Evolutionary conservation across 306 rosid species (phyloP), one percentile per base, ranked within the genome.

Genomic region (Medicago truncatula): DNA sequence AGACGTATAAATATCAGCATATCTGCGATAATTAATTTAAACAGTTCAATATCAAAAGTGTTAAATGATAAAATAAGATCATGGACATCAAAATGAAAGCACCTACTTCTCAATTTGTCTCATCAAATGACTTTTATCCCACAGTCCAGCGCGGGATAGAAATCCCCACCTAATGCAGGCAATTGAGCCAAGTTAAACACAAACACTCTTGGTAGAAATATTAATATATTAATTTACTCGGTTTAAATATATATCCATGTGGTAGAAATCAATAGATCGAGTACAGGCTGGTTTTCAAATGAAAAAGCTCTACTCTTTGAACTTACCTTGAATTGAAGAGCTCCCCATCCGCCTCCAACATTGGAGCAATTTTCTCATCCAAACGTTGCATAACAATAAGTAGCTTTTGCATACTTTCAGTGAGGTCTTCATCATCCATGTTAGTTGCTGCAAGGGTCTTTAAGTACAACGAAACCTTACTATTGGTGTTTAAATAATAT

Each of bases 41-140:
- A 31, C 53, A 28, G 58, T 21, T 74, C 17, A 71, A 70, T 41
- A 53, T 66, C 40, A 39, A 43, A 61, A 70, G 75, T 47, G 66
- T 5, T 21, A 9, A 59, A 49, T 20, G 47, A 21, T 69, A 77
- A 39, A 23, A 34, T 6, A 60, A 77, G 21, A 78, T 53, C 34
- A 58, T 67, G 20, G 49, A 47, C 54, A 73, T 76, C 56, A 73
- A 75, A 28, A 76, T 6, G 77, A 41, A 75, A 76, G 54, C 46
- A 65, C 97, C 36, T 92, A 95, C 98, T 95, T 95, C 84, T 95
- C 98, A 59, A 95, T 89, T 83, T 95, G 98, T 83, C 96, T 92
- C 98, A 95, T 95, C 86, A 95, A 75, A 83, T 95, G 98, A 81
- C 98, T 95, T 85, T 95, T 95, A 81, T 95, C 98, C 97, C 97